Evolutionary conservation across 306 rosid species (phyloP).

Genomic region (Canavalia gladiata): DNA sequence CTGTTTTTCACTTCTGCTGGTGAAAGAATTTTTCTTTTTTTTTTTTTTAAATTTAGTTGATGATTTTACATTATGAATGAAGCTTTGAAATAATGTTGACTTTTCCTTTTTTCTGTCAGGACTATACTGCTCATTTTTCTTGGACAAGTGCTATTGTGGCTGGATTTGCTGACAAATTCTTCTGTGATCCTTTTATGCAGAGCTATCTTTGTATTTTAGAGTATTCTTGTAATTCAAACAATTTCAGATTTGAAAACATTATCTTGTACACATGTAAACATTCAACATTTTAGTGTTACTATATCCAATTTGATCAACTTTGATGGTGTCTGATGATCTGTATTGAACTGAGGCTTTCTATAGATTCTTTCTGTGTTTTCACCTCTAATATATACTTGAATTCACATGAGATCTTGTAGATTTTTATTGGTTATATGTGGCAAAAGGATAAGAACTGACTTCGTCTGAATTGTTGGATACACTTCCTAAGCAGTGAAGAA

Average conservation of each 20-base stretch:
- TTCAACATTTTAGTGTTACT: conserved; percentile 42
- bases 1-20: neutral
- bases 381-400: conserved; percentile 47
- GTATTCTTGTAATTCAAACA: conserved; percentile 58
- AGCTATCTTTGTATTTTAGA: conserved; percentile 57
- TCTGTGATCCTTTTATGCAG: conserved; percentile 43
- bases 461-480: conserved; percentile 55
- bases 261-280: conserved; percentile 59
- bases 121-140: conserved; percentile 43
- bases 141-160: conserved; percentile 53
- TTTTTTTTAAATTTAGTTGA: conserved; percentile 5
- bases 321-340: conserved; percentile 50
- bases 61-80: neutral
- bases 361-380: conserved; percentile 47
- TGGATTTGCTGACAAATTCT: conserved; percentile 50
- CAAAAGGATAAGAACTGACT: conserved; percentile 53
- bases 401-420: conserved; percentile 53
- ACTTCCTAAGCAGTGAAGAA: conserved; percentile 55
- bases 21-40: neutral
- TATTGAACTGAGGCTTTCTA: conserved; percentile 37
- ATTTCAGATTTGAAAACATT: conserved; percentile 52
- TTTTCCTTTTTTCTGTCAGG: conserved; percentile 49
- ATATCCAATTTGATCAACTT: conserved; percentile 47
- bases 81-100: conserved; percentile 39
- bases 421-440: conserved; percentile 48